A percentile compares a stretch with the other conserved stretches of the same genome.
Conservation (phyloP, 2,329 filamentous ascomycete genomes). For the Boeremia lycopersici region DNA sequence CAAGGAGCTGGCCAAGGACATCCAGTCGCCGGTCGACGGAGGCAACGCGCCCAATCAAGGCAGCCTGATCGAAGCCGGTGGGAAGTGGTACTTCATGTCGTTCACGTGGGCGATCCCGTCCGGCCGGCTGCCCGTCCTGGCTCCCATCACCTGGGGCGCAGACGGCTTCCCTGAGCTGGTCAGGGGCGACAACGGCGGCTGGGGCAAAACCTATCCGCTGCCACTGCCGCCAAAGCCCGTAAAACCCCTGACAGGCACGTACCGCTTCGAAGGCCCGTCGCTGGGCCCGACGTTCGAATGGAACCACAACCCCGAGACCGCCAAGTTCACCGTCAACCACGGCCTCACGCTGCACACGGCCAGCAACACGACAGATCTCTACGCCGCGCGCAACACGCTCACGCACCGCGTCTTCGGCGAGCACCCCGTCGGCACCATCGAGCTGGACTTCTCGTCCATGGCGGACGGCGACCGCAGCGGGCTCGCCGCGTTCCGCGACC, state of each 20-base stretch:
- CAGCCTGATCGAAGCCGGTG: slow-evolving; percentile 55
- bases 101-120: slow-evolving; percentile 60
- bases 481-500: slow-evolving; percentile 57
- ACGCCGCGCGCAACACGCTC: slow-evolving; percentile 45
- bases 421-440: slow-evolving; percentile 51
- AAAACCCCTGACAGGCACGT: slow-evolving; percentile 42
- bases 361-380: slow-evolving; percentile 56
- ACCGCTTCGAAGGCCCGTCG: slow-evolving; percentile 51
- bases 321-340: slow-evolving; percentile 50
- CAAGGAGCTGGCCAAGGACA: slow-evolving; percentile 50
- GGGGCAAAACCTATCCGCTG: slow-evolving; percentile 51
- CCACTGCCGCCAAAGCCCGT: slow-evolving; percentile 20
- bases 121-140: slow-evolving; percentile 61
- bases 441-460: slow-evolving; percentile 55
- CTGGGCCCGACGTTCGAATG: slow-evolving; percentile 59
- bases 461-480: slow-evolving; percentile 58
- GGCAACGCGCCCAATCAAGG: slow-evolving; percentile 59
- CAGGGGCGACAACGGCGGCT: slow-evolving; percentile 48
- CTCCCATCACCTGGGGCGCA: slow-evolving; percentile 57
- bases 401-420: slow-evolving; percentile 45
- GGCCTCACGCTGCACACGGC: slow-evolving; percentile 54
- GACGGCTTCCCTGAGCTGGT: slow-evolving; percentile 57
- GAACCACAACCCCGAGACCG: slow-evolving; percentile 63
- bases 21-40: slow-evolving; percentile 48
- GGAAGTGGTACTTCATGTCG: slow-evolving; percentile 64